Evolutionary conservation across 2,329 filamentous ascomycete genomes (phyloP).

Genomic region (Aspergillus chevalieri): DNA sequence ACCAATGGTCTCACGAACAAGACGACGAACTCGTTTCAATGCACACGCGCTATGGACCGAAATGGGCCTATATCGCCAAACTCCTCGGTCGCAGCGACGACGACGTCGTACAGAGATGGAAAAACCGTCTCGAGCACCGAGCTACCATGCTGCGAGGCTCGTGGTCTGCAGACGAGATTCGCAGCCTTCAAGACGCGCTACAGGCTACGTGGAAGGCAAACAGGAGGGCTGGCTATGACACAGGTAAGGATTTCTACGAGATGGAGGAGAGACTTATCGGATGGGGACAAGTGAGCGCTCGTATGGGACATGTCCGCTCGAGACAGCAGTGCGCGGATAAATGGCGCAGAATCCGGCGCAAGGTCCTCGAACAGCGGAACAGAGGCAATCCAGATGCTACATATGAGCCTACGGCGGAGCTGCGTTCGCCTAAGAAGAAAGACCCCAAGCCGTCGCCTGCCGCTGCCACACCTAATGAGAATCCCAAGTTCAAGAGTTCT

Average conservation of each 20-base stretch:
- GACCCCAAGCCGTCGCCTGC: slow-evolving; percentile 4
- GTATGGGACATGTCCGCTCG: slow-evolving; percentile 25
- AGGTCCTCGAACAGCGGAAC: slow-evolving; percentile 14
- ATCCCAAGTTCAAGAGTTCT: slow-evolving; percentile 6
- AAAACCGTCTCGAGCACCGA: slow-evolving; percentile 35
- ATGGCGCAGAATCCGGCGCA: slow-evolving; percentile 29
- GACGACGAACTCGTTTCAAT: slow-evolving; percentile 35
- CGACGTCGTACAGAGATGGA: slow-evolving; percentile 39
- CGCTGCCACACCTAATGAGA: slow-evolving; percentile 2
- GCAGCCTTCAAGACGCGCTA: slow-evolving; percentile 22
- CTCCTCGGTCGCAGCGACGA: slow-evolving; percentile 34
- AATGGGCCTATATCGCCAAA: slow-evolving; percentile 33
- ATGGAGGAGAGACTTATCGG: slow-evolving; percentile 26
- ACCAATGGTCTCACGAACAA: slow-evolving; percentile 36
- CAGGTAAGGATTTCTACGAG: slow-evolving; percentile 32
- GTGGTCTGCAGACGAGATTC: slow-evolving; percentile 32
- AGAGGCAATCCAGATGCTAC: slow-evolving; percentile 19
- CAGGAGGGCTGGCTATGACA: slow-evolving; percentile 10
- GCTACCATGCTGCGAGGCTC: slow-evolving; percentile 28
- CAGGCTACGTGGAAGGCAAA: slow-evolving; percentile 17
- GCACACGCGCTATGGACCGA: slow-evolving; percentile 25
- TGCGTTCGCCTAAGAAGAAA: slow-evolving; percentile 1
- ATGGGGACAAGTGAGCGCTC: slow-evolving; percentile 29
- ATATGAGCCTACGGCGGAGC: slow-evolving; percentile 14
- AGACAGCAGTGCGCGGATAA: slow-evolving; percentile 36